A percentile compares a stretch with the other conserved stretches of the same genome.
Evolutionary conservation across 768 basidiomycete genomes (phyloP).

Genomic region (Mycena metata): DNA sequence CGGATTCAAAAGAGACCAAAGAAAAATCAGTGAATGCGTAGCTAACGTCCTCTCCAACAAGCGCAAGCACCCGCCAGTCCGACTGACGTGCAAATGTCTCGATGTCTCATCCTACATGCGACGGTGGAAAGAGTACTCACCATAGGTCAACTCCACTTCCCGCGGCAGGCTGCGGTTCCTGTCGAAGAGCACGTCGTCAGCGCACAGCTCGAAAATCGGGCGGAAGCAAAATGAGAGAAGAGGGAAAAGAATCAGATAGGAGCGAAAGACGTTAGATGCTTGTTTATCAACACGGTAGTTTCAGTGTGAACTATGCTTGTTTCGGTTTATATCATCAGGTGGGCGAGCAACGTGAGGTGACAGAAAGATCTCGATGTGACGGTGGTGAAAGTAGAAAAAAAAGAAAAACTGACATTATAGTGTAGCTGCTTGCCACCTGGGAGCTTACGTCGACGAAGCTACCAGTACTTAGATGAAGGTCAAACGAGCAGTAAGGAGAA

Average conservation of each 20-base stretch:
- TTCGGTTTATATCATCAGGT: constrained; percentile 69
- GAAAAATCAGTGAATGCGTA: constrained; percentile 60
- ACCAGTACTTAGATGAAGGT: constrained; percentile 4
- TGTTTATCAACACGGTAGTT: constrained; percentile 84
- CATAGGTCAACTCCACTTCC: constrained; percentile 55
- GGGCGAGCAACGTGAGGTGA: constrained; percentile 8
- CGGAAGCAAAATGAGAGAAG: constrained; percentile 28
- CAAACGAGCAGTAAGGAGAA: constrained; percentile 17
- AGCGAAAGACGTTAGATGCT: constrained; percentile 98
- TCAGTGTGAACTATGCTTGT: constrained; percentile 99
- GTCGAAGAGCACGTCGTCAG: constrained; percentile 42
- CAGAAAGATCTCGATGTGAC: constrained; percentile 12
- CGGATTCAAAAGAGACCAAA: not conserved
- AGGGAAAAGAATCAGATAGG: constrained; percentile 89
- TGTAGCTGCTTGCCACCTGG: constrained; percentile 90
- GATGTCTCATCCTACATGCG: constrained; percentile 46
- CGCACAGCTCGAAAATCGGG: constrained; percentile 16
- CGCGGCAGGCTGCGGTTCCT: constrained; percentile 73
- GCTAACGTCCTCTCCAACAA: constrained; percentile 54
- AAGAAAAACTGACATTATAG: constrained; percentile 77
- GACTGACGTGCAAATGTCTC: constrained; percentile 77
- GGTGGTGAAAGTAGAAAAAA: not conserved
- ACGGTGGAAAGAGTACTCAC: no score
- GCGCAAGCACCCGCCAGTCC: constrained; percentile 49
- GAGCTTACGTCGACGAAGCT: constrained; percentile 94